Evolutionary conservation across 2,329 filamentous ascomycete genomes (phyloP).

Genomic region (Aureobasidium sp.): DNA sequence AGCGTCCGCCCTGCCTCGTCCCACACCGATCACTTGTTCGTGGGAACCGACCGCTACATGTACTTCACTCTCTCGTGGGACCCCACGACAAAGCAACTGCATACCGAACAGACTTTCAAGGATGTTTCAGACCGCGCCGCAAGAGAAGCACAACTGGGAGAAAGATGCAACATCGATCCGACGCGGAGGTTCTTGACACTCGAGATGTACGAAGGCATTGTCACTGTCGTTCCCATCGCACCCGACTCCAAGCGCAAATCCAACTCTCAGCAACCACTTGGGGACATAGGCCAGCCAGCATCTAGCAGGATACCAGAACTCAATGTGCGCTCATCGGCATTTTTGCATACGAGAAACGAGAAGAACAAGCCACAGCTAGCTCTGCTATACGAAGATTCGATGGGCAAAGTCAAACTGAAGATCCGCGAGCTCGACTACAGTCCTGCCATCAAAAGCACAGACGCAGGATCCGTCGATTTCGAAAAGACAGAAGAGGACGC

Average conservation of each 20-base stretch:
- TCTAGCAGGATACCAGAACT: conserved; percentile 59
- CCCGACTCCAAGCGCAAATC: conserved; percentile 46
- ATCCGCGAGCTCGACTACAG: conserved; percentile 50
- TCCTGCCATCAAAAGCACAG: conserved; percentile 36
- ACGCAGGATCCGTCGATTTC: conserved; percentile 46
- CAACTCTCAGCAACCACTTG: conserved; percentile 43
- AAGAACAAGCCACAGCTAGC: conserved; percentile 50
- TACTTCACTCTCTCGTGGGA: conserved; percentile 93
- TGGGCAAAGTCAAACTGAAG: conserved; percentile 49
- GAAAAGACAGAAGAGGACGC: conserved; percentile 46
- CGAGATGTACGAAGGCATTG: conserved; percentile 61
- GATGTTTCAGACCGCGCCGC: conserved; percentile 55
- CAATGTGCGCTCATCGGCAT: conserved; percentile 58
- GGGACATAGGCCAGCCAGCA: conserved; percentile 55
- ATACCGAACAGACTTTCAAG: conserved; percentile 52
- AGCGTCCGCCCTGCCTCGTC: conserved; percentile 69
- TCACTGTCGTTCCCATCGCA: conserved; percentile 57
- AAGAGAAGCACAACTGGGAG: conserved; percentile 72
- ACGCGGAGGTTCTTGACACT: conserved; percentile 61
- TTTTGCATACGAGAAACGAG: conserved; percentile 49
- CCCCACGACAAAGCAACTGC: conserved; percentile 43
- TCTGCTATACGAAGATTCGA: conserved; percentile 58
- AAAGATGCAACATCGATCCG: conserved; percentile 78
- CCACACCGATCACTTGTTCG: conserved; percentile 75
- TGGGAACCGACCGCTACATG: conserved; percentile 81